Evolutionary conservation across 495 filamentous ascomycete genomes (phyloP), one percentile per base, ranked within the genome.

Genomic region (Astrothelium subdiscretum): DNA sequence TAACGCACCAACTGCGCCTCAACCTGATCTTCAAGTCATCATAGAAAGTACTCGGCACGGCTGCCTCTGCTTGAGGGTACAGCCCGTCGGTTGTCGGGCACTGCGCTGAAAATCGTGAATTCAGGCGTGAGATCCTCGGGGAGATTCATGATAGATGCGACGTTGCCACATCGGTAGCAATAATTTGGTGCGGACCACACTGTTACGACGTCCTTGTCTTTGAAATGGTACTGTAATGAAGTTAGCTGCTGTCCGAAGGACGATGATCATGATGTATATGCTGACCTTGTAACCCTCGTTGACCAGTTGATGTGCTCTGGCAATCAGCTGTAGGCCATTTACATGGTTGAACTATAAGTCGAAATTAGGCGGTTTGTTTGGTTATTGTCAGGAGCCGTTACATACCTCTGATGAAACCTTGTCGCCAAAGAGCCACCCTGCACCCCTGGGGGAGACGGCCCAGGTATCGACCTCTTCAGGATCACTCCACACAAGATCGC

Each of bases 151-250:
- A 98, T 96, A 15, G 89, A 95, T 12, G 94, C 94, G 38, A 98
- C 86, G 68, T 98, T 98, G 59, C 94, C 94, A 69, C 94, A 98
- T 32, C 94, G 89, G 72, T 98, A 98, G 76, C 94, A 98, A 81
- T 98, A 98, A 74, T 98, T 98, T 12, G 94, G 94, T 0, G 94
- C 94, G 31, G 90, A 95, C 94, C 94, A 98, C 32, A 98, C 94
- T 0, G 94, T 98, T n/a, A 97, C 94, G 59, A 98, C 94, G 27
- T 95, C 94, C 70, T 95, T 92, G 70, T 96, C 87, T 59, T 84
- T 76, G 75, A 98, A 98, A 72, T 98, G 94, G 72, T 91, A 97
- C 86, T 91, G 61, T 0, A 58, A 15, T 6, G 38, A 4, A 44
- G 70, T 66, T 15, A 63, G 18, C 35, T 27, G 22, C 44, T 31